phyloP scores from a whole-genome alignment of 371 early-diverging fungal genomes.

The Phascolomyces articulosus region DNA sequence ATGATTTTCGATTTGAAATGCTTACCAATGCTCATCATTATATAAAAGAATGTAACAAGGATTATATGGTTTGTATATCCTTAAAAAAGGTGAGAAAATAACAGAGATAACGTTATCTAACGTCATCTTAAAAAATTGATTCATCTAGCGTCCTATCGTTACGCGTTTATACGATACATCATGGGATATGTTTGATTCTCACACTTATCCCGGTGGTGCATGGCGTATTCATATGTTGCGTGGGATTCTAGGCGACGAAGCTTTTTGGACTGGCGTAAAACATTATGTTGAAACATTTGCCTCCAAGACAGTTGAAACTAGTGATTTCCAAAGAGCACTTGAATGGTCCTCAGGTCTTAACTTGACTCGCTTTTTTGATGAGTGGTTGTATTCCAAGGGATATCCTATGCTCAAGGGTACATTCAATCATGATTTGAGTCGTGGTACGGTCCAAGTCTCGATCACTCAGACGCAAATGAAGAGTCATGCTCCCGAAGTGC shows the following conservation, averaged over 20 bases:
- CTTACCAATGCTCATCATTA: constrained; percentile 31
- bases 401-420: constrained; percentile 54
- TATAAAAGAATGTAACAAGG: constrained; percentile 34
- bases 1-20: constrained; percentile 46
- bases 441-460: constrained; percentile 30
- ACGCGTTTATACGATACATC: constrained; percentile 52
- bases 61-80: constrained; percentile 38
- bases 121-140: too few relatives aligned
- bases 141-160: constrained; percentile 51
- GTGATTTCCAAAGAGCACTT: constrained; percentile 54
- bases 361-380: constrained; percentile 64
- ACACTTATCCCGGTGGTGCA: constrained; percentile 61
- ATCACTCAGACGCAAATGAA: constrained; percentile 58
- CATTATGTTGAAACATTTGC: constrained; percentile 43
- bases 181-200: constrained; percentile 60
- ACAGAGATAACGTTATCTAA: too few relatives aligned
- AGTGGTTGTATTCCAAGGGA: constrained; percentile 63
- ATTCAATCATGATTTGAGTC: constrained; percentile 32
- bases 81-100: not conserved
- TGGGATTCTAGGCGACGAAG: constrained; percentile 47
- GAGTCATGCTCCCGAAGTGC: constrained; percentile 14
- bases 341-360: constrained; percentile 57
- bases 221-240: constrained; percentile 63
- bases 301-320: constrained; percentile 51
- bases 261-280: constrained; percentile 57